Base-by-base conservation (phyloP, 345 rosid species). In the Cardamine occulta region DNA sequence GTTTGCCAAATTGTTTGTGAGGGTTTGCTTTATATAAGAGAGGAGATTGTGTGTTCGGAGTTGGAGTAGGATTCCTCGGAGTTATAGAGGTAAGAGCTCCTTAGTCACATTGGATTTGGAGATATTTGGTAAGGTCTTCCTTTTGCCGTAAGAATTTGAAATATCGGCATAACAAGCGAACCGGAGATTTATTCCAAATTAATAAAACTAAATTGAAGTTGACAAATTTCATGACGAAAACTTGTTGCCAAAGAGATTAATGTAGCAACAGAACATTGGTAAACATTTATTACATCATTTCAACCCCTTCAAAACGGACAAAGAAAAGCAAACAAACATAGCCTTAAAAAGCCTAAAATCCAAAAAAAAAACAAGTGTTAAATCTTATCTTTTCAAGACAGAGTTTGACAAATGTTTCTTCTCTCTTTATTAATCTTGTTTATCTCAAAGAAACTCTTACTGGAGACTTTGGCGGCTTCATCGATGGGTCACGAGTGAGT, bases 401-500 rank as follows among this genome's bases (percentile, higher is more conserved):
- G 34, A 63, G 67, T 64, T 77, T 64, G 12, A 61, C 70, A 76
- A 62, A 31, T 39, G 66, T 42, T 60, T 68, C 18, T 31, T 8
- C 60, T 70, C 76, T 48, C 75, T 47, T 70, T 77, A 70, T 70
- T 77, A 63, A 8, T 24, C 51, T 77, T 55, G 66, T 70, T 70
- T 72, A 70, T 56, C 29, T 37, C 65, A 55, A 45, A 28, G 57
- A 63, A 45, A 63, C 65, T 70, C 42, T 35, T 35, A 63, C 59
- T 45, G 29, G 67, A 56, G 72, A 64, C 62, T 45, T 55, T 17
- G 59, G 52, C 26, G 37, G 47, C 55, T 60, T 67, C 47, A 59
- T 17, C 37, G 48, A 32, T 78, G 81, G 54, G 81, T 67, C 60
- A 78, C 18, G 52, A 78, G 74, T 8, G 81, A 78, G 70, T 78